A percentile compares a stretch with the other conserved stretches of the same genome.
These are phyloP conservation scores for Acer campestre DNA, from an alignment of 345 rosid species.

Conservation along the genomic window DNA sequence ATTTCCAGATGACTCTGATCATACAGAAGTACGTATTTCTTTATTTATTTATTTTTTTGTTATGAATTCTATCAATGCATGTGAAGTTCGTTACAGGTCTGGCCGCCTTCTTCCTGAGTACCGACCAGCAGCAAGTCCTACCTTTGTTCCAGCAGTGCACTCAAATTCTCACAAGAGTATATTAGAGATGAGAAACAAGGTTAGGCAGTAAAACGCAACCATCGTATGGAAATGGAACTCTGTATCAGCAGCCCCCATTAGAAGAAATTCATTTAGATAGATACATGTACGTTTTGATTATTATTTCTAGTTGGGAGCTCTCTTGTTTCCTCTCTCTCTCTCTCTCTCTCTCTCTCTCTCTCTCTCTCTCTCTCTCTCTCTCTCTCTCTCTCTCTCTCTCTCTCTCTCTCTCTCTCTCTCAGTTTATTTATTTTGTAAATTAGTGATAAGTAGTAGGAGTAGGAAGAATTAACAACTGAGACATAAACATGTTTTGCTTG, in stretches of 20 bases:
- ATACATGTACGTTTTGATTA: constrained; percentile 27
- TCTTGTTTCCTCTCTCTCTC: neutral
- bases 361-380: no score
- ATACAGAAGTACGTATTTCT: no score
- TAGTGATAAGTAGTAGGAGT: no score
- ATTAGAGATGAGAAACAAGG: constrained; percentile 74
- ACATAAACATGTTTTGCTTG: no score
- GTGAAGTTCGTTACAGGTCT: constrained; percentile 85
- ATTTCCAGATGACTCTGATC: no score
- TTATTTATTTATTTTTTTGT: no score
- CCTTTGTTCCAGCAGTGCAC: constrained; percentile 62
- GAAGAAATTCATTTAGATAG: constrained; percentile 32
- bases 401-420: no score
- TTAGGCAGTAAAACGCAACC: constrained; percentile 11
- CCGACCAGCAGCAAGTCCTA: constrained; percentile 90
- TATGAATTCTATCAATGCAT: constrained; percentile 44
- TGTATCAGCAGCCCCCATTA: constrained; percentile 12
- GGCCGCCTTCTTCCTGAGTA: constrained; percentile 89
- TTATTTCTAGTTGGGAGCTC: constrained; percentile 29
- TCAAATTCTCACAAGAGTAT: constrained; percentile 86
- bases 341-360: no score
- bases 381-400: no score
- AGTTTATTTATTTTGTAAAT: no score
- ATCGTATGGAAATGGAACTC: no score
- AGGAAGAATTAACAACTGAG: no score